Percentiles rank a stretch among this genome's conserved stretches.
Evolutionary conservation across 805 yeast species (phyloP).

Genomic region (Saturnispora kantuleensis): DNA sequence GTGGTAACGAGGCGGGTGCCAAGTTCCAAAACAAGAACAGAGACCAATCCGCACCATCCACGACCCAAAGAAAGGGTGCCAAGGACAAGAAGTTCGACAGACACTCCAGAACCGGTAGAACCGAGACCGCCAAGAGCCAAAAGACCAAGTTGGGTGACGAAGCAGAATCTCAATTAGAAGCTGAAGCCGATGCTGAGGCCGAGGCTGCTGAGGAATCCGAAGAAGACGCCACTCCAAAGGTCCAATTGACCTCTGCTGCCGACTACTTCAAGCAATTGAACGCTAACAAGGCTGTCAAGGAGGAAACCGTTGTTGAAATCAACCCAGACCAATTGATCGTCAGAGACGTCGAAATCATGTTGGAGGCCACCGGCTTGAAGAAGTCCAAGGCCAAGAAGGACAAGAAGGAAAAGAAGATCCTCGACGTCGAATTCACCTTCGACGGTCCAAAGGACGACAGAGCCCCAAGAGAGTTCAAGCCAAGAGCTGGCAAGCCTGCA

Average conservation of each 20-base stretch:
- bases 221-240: constrained; percentile 35
- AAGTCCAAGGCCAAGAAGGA: constrained; percentile 54
- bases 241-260: constrained; percentile 61
- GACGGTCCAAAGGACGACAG: constrained; percentile 36
- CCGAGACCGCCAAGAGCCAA: constrained; percentile 77
- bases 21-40: constrained; percentile 67
- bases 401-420: constrained; percentile 68
- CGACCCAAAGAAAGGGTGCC: constrained; percentile 36
- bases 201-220: constrained; percentile 31
- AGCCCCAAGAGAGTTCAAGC: constrained; percentile 22
- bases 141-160: constrained; percentile 86
- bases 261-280: constrained; percentile 73
- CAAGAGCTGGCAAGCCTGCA: constrained; percentile 8
- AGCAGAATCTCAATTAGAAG: constrained; percentile 35
- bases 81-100: constrained; percentile 63
- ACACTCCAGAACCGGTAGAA: constrained; percentile 74
- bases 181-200: constrained; percentile 52
- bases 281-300: constrained; percentile 26
- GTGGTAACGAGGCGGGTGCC: constrained; percentile 87
- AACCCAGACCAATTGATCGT: constrained; percentile 49
- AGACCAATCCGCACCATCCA: constrained; percentile 44
- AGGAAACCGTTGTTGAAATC: constrained; percentile 31
- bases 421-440: constrained; percentile 67
- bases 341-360: constrained; percentile 53
- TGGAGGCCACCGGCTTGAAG: constrained; percentile 56